Base-by-base conservation (phyloP, 768 basidiomycete genomes). In the Cystobasidium ongulense region DNA sequence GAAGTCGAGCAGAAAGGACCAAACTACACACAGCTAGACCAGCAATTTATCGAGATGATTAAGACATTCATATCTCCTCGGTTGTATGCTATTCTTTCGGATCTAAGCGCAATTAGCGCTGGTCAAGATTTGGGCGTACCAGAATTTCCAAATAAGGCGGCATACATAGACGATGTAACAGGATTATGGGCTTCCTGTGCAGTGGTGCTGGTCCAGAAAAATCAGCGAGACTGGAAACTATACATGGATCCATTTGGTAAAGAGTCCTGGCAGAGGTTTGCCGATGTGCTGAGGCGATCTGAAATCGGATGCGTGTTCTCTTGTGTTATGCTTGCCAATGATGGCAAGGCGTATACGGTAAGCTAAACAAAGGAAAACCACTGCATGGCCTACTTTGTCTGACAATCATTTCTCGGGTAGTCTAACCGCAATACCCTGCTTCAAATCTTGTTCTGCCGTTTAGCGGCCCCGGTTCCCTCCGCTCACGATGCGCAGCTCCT, bases 181-280 rank as follows among this genome's bases (percentile, higher is more conserved):
- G 85, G 86, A 68, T 88, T 87, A 76, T 92, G 90, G 89, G 83
- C 89, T 7, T 86, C 87, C 3, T 90, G 88, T 76, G 87, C 86
- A 0, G 84, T 84, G 70, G 84, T 91, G 21, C 77, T 87, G 18
- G 84, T 89, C 5, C 85, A 85, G 75, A 86, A 86, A 72, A 79
- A 82, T 25, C 74, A 82, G 71, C 81, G 82, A 77, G 84, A 85
- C 41, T 91, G 90, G 91, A 78, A 83, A 0, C 78, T 81, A 11
- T 89, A 86, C 79, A 81, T 89, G 76, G 82, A 83, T 11, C 81
- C 83, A 18, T 82, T 81, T 63, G 86, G 85, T 1, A 80, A 83
- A 13, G 82, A 86, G 72, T 86, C 86, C 31, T 87, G 85, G 85
- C 82, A 84, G 72, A 82, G 85, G n/a, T 83, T 88, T 64, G 83